phyloP scores from a whole-genome alignment of 2,329 filamentous ascomycete species.

The Chaetoscypha palmicola region DNA sequence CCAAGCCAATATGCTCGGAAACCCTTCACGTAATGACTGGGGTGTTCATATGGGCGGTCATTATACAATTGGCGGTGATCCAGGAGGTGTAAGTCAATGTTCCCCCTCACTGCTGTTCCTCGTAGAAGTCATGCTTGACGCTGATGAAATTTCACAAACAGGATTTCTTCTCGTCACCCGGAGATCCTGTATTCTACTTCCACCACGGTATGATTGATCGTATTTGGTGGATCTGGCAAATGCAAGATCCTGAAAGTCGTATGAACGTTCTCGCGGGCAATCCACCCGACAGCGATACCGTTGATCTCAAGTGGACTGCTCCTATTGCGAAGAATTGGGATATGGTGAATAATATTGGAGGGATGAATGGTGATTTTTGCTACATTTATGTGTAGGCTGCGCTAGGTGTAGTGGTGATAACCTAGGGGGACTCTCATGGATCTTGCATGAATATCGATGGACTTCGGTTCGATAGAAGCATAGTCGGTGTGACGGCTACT shows the following conservation, averaged over 20 bases:
- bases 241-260: constrained; percentile 34
- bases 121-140: no score
- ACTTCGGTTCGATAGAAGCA: no score
- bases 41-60: constrained; percentile 37
- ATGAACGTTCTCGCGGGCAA: constrained; percentile 27
- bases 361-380: constrained; percentile 7
- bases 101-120: no score
- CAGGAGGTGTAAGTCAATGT: constrained; percentile 34
- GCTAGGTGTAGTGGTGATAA: no score
- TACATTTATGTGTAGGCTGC: constrained; percentile 23
- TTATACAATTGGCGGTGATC: constrained; percentile 39
- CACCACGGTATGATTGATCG: constrained; percentile 41
- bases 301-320: constrained; percentile 9
- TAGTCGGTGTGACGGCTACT: no score
- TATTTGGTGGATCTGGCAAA: constrained; percentile 43
- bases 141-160: no score
- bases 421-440: no score
- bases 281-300: constrained; percentile 2
- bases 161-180: constrained; percentile 37
- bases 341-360: constrained; percentile 10
- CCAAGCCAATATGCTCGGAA: constrained; percentile 39
- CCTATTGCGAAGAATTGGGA: constrained; percentile 5
- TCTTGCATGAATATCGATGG: no score
- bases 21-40: constrained; percentile 19
- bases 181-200: constrained; percentile 39